A percentile compares a stretch with the other conserved stretches of the same genome.
phyloP scores from a whole-genome alignment of 495 filamentous ascomycete genomes.

The Aspergillus kassunensis region DNA sequence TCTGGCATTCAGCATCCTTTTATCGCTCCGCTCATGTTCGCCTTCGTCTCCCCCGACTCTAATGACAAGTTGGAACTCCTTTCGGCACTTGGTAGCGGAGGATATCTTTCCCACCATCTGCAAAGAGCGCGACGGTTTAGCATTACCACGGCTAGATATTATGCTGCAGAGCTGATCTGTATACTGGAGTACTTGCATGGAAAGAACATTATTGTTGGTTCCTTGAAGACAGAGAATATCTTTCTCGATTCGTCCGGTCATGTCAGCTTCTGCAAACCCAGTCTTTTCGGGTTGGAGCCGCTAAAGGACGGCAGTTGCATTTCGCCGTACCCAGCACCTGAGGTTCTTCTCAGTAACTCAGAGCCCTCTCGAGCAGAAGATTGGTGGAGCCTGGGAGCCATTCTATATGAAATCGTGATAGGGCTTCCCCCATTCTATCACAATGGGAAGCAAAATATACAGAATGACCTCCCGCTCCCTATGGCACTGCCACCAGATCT shows the following conservation, averaged over 20 bases:
- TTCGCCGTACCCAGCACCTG: not conserved
- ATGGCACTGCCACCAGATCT: not conserved
- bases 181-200: slow-evolving; percentile 12
- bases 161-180: slow-evolving; percentile 11
- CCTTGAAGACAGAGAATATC: slow-evolving; percentile 5
- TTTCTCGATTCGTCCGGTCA: slow-evolving; percentile 12
- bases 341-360: slow-evolving; percentile 1
- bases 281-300: slow-evolving; percentile 1
- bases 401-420: slow-evolving; percentile 2
- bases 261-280: slow-evolving; percentile 7
- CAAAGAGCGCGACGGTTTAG: slow-evolving; percentile 11
- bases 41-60: slow-evolving; percentile 3
- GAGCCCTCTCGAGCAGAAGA: slow-evolving; percentile 1
- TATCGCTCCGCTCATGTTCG: slow-evolving; percentile 4
- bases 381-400: slow-evolving; percentile 3
- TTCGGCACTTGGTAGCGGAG: slow-evolving; percentile 9
- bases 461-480: no score
- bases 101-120: slow-evolving; percentile 11
- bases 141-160: slow-evolving; percentile 7
- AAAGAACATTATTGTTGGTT: slow-evolving; percentile 6
- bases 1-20: slow-evolving; percentile 13
- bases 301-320: not conserved
- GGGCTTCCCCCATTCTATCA: slow-evolving; percentile 3
- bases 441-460: not conserved
- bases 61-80: slow-evolving; percentile 3